These are phyloP conservation scores for Monosporascus sp. DNA, from an alignment of 2,329 filamentous ascomycete species.

Conservation along the genomic window DNA sequence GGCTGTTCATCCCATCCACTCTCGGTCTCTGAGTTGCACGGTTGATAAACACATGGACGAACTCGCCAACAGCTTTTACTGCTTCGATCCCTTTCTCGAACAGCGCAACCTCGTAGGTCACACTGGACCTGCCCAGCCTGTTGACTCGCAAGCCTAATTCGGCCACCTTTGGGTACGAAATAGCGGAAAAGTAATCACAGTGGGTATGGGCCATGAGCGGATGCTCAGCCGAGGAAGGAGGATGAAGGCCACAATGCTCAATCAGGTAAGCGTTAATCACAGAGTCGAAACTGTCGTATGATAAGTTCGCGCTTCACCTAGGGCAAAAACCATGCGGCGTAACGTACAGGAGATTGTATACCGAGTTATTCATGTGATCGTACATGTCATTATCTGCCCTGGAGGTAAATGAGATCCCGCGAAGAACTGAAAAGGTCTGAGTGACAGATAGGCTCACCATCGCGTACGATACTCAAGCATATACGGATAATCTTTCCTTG, in stretches of 20 bases:
- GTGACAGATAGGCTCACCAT: slow-evolving; percentile 53
- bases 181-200: slow-evolving; percentile 77
- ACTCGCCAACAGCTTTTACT: slow-evolving; percentile 80
- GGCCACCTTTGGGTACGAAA: slow-evolving; percentile 75
- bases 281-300: slow-evolving; percentile 65
- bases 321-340: not conserved
- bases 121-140: slow-evolving; percentile 79
- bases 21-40: slow-evolving; percentile 64
- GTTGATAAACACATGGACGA: slow-evolving; percentile 86
- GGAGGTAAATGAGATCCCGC: slow-evolving; percentile 6
- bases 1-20: slow-evolving; percentile 55
- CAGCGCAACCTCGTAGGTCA: slow-evolving; percentile 83
- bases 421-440: slow-evolving; percentile 10
- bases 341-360: slow-evolving; percentile 71
- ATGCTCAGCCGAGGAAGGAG: slow-evolving; percentile 64
- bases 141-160: slow-evolving; percentile 79
- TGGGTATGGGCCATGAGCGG: slow-evolving; percentile 81
- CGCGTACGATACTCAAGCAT: slow-evolving; percentile 77
- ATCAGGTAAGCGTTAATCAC: slow-evolving; percentile 88
- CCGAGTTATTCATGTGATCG: slow-evolving; percentile 84
- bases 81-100: slow-evolving; percentile 69
- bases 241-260: slow-evolving; percentile 67
- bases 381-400: slow-evolving; percentile 97
- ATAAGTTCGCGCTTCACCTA: not conserved
- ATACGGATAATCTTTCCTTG: slow-evolving; percentile 69